Conservation (phyloP, 2,329 filamentous ascomycete genomes). For the Mariannaea elegans region DNA sequence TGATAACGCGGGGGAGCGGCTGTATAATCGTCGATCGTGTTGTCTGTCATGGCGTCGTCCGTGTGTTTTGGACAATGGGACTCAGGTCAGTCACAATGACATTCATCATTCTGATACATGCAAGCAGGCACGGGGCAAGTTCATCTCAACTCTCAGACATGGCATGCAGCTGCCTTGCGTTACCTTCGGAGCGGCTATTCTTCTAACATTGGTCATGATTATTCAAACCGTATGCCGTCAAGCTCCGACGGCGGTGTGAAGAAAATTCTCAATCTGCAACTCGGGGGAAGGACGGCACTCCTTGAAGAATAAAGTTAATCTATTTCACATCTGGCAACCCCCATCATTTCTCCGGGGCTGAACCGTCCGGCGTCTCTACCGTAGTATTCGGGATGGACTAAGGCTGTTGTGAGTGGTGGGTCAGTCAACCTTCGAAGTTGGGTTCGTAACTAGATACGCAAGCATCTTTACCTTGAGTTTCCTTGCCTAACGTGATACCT, state of each 20-base stretch:
- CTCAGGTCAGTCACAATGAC: background rate
- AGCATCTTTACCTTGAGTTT: too few relatives aligned
- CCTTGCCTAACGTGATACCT: too few relatives aligned
- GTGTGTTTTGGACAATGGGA: background rate
- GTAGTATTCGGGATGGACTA: background rate
- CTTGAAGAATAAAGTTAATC: slow-evolving; percentile 1
- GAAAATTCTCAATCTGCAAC: background rate
- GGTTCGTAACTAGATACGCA: too few relatives aligned
- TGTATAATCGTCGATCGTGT: background rate
- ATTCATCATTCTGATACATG: slow-evolving; percentile 14
- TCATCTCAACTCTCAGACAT: slow-evolving; percentile 13
- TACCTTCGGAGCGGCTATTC: slow-evolving; percentile 10
- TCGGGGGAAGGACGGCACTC: slow-evolving; percentile 1
- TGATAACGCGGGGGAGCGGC: background rate
- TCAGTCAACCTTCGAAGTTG: too few relatives aligned
- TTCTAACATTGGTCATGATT: slow-evolving; percentile 8
- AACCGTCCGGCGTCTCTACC: background rate
- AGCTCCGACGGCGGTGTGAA: background rate
- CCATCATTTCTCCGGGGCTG: background rate
- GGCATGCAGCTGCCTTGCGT: slow-evolving; percentile 7
- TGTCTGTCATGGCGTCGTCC: background rate
- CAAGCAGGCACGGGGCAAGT: slow-evolving; percentile 4
- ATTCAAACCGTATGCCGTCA: slow-evolving; percentile 2
- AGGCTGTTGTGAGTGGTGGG: background rate
- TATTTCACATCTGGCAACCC: background rate